A percentile compares a stretch with the other conserved stretches of the same genome.
Evolutionary conservation across 768 basidiomycete genomes (phyloP).

Genomic region (Tricholoma matsutake): DNA sequence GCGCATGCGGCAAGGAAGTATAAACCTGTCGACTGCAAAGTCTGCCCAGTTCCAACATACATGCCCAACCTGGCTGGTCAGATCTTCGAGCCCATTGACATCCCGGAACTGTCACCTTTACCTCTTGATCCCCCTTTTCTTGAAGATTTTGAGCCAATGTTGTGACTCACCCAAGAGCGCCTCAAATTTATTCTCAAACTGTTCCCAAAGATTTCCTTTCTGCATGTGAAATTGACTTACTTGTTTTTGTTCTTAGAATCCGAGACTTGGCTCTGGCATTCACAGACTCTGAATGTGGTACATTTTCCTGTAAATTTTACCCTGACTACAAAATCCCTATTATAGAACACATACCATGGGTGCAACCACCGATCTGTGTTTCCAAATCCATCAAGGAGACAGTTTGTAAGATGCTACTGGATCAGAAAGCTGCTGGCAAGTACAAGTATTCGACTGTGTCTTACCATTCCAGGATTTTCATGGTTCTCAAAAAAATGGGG

Average conservation of each 20-base stretch:
- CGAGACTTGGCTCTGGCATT: slow-evolving; percentile 15
- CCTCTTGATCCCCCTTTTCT: slow-evolving; percentile 6
- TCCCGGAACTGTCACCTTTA: slow-evolving; percentile 6
- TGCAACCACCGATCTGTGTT: too few species aligned
- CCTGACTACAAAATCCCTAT: too few species aligned
- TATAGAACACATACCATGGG: too few species aligned
- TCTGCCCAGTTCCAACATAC: slow-evolving; percentile 18
- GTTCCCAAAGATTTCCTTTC: slow-evolving; percentile 6
- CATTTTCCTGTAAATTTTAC: too few species aligned
- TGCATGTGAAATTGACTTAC: slow-evolving; percentile 14
- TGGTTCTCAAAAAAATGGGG: too few species aligned
- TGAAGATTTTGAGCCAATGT: slow-evolving; percentile 5
- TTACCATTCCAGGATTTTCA: too few species aligned
- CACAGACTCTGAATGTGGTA: slow-evolving; percentile 11
- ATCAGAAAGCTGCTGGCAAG: too few species aligned
- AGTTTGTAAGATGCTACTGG: too few species aligned
- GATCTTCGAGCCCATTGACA: too few species aligned
- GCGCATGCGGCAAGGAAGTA: slow-evolving; percentile 5
- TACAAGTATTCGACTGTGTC: too few species aligned
- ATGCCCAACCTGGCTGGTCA: too few species aligned
- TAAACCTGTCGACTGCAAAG: slow-evolving; percentile 23
- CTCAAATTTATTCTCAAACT: slow-evolving; percentile 11
- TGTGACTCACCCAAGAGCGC: slow-evolving; percentile 12
- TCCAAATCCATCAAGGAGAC: too few species aligned
- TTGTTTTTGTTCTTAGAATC: slow-evolving; percentile 12